Conservation (phyloP, 2,329 filamentous ascomycete genomes). For the Diaporthe humulicola region DNA sequence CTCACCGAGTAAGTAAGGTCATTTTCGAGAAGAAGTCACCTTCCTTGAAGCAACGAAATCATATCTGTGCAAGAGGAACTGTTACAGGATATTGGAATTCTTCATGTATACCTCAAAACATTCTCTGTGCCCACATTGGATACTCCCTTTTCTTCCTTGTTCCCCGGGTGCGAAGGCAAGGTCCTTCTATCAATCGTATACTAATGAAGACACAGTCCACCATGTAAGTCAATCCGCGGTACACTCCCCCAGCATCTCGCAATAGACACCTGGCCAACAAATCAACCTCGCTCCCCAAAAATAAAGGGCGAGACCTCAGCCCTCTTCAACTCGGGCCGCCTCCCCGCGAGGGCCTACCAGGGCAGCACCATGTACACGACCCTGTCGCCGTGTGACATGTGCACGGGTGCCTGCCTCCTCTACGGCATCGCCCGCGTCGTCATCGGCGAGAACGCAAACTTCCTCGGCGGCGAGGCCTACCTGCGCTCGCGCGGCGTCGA, state of each 20-base stretch:
- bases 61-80: neutral
- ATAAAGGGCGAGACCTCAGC: conserved; percentile 79
- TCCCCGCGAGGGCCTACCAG: conserved; percentile 76
- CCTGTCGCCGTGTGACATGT: conserved; percentile 85
- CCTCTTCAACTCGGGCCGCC: conserved; percentile 80
- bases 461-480: conserved; percentile 80
- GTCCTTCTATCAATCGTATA: neutral
- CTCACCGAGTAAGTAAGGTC: conserved; percentile 21
- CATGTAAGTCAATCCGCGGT: neutral
- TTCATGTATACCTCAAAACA: neutral
- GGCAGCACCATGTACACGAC: conserved; percentile 88
- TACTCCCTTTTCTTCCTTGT: neutral
- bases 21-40: neutral
- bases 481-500: conserved; percentile 77
- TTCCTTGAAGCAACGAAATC: neutral
- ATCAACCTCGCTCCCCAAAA: neutral
- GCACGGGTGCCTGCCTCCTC: conserved; percentile 81
- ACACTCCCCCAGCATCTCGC: neutral
- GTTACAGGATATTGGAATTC: neutral
- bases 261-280: neutral
- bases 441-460: conserved; percentile 83
- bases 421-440: conserved; percentile 82
- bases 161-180: neutral
- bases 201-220: neutral
- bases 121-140: neutral